Conservation (phyloP, 2,329 filamentous ascomycete genomes). For the Cordyceps fumosorosea region DNA sequence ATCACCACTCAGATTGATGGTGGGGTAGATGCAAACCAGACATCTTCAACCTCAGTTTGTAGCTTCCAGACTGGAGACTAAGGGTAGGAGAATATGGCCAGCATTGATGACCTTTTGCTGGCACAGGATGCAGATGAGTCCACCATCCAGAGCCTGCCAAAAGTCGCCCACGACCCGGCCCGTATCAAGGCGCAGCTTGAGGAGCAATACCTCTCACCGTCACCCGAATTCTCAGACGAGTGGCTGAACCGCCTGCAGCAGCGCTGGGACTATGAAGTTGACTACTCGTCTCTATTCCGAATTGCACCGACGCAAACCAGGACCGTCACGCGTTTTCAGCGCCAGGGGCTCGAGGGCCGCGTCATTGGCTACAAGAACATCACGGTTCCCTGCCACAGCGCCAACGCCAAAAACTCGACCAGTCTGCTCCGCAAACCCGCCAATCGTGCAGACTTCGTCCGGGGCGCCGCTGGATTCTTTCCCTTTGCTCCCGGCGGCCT, state of each 20-base stretch:
- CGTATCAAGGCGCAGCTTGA: slow-evolving; percentile 67
- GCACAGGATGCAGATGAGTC: slow-evolving; percentile 20
- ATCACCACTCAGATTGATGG: slow-evolving; percentile 1
- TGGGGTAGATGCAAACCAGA: slow-evolving; percentile 23
- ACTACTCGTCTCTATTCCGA: slow-evolving; percentile 78
- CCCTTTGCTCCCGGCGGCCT: slow-evolving; percentile 89
- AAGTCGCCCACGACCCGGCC: slow-evolving; percentile 40
- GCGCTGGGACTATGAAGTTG: slow-evolving; percentile 74
- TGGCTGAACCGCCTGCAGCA: slow-evolving; percentile 90
- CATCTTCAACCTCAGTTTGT: neutral
- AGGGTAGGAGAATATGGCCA: slow-evolving; percentile 21
- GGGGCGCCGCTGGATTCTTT: slow-evolving; percentile 88
- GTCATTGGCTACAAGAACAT: slow-evolving; percentile 94
- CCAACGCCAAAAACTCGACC: slow-evolving; percentile 91
- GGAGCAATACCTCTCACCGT: slow-evolving; percentile 70
- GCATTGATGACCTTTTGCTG: slow-evolving; percentile 30
- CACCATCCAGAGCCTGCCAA: slow-evolving; percentile 12
- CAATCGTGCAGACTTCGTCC: slow-evolving; percentile 80
- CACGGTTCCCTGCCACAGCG: slow-evolving; percentile 80
- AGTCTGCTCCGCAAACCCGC: slow-evolving; percentile 82
- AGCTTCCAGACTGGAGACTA: neutral
- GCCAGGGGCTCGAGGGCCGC: slow-evolving; percentile 84
- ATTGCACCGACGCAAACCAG: slow-evolving; percentile 87
- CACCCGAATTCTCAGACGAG: slow-evolving; percentile 68
- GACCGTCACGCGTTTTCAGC: slow-evolving; percentile 86